Evolutionary conservation across 2,329 filamentous ascomycete species (phyloP), one percentile per base, ranked within the genome.

Genomic region (Alternaria tenuissima): DNA sequence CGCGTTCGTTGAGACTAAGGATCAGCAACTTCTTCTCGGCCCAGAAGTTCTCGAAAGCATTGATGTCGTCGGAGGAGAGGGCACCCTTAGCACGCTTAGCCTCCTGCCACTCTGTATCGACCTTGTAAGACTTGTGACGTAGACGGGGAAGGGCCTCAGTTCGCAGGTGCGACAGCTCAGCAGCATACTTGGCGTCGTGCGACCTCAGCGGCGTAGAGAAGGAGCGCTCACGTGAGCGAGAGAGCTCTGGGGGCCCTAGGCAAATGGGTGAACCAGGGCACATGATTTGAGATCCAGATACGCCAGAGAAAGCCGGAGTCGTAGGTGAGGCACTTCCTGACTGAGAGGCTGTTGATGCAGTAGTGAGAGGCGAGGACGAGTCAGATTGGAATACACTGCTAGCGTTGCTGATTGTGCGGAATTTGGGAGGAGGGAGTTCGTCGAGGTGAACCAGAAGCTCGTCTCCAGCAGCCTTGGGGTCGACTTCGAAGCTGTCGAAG

Each of bases 81-180:
- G 55, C 58, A 46, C 68, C 69, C 65, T 76, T 73, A 9, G 54
- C 59, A 49, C 69, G 69, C 65, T 77, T 74, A 58, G 65, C 66
- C 47, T 78, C 74, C 42, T 63, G 60, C 73, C 71, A 79, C 59
- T 76, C 75, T 3, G 61, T 67, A 44, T 78, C 75, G 20, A 80
- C 73, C 47, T 76, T 71, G 66, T 70, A 74, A 22, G 66, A 65
- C 39, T 70, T 61, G 58, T 83, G 82, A 34, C 79, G 79, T 56
- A 84, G 77, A 53, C 81, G 80, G 4, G 79, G 75, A 32, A 82
- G 68, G n/a, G 77, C 72, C 55, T 78, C 75, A 34, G 74, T 73
- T 58, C 78, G 78, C 39, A 82, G 64, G 47, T 81, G 75, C 18
- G 75, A 76, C 36, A 79, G 67, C 67, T 79, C 76, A 4, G 70